Evolutionary conservation across 1,284 basidiomycete species (phyloP).

Genomic region (Ustilago hordei): DNA sequence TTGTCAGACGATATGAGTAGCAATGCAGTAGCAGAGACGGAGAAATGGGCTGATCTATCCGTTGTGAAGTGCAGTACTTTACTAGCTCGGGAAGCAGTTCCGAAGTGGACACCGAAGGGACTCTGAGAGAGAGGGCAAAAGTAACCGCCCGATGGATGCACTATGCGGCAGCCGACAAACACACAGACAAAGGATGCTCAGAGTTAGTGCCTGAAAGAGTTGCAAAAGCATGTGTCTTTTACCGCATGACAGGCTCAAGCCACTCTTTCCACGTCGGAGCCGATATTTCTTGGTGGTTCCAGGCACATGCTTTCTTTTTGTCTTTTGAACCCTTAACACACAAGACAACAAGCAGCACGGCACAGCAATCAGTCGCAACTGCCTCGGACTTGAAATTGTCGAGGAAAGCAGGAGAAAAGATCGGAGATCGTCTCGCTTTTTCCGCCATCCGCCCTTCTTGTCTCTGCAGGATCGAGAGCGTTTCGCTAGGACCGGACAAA

Average conservation of each 20-base stretch:
- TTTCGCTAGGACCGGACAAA: neutral
- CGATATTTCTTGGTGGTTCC: neutral
- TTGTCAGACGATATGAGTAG: conserved; percentile 4
- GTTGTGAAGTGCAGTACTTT: neutral
- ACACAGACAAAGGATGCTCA: neutral
- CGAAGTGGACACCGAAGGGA: conserved; percentile 8
- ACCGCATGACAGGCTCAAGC: neutral
- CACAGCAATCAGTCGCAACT: neutral
- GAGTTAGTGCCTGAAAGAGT: neutral
- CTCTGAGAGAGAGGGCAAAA: neutral
- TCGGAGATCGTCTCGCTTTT: neutral
- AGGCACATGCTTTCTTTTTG: conserved; percentile 1
- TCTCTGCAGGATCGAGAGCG: neutral
- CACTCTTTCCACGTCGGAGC: neutral
- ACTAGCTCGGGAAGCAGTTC: conserved; percentile 10
- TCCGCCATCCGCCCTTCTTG: neutral
- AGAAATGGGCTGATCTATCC: conserved; percentile 9
- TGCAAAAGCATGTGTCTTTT: neutral
- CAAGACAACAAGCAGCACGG: neutral
- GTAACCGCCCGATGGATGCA: conserved; percentile 1
- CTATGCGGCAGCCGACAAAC: conserved; percentile 14
- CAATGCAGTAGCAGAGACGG: neutral
- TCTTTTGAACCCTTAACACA: neutral
- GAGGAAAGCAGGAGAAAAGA: conserved; percentile 4
- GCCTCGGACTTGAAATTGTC: conserved; percentile 11